These are phyloP conservation scores for Heterobasidion occidentale DNA, from an alignment of 1,284 basidiomycete genomes.

Conservation along the genomic window DNA sequence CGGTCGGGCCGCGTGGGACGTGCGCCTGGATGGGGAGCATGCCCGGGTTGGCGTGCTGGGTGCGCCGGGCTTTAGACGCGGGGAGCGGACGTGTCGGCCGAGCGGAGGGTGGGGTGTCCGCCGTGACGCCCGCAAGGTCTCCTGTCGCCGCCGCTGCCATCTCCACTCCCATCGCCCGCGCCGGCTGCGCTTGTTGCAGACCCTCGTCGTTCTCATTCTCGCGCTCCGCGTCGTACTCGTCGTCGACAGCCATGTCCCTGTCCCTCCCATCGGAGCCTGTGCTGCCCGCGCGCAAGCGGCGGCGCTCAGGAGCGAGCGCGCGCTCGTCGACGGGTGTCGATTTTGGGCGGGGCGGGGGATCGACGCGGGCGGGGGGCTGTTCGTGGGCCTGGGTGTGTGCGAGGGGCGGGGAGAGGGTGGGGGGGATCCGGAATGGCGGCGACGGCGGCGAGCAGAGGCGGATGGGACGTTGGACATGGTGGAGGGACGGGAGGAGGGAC, in stretches of 20 bases:
- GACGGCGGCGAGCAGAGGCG: slow-evolving; percentile 17
- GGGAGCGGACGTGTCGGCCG: slow-evolving; percentile 43
- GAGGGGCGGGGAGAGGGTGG: slow-evolving; percentile 16
- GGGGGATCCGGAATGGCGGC: slow-evolving; percentile 24
- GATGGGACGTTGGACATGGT: neutral
- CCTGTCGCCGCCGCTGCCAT: neutral
- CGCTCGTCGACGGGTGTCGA: slow-evolving; percentile 27
- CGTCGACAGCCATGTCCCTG: slow-evolving; percentile 5
- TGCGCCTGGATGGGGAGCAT: slow-evolving; percentile 78
- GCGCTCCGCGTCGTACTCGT: slow-evolving; percentile 8
- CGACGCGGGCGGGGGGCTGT: slow-evolving; percentile 10
- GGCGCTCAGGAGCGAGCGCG: slow-evolving; percentile 10
- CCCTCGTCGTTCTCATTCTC: slow-evolving; percentile 18
- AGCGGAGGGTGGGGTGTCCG: slow-evolving; percentile 16
- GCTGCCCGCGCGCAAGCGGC: slow-evolving; percentile 15
- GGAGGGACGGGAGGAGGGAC: too few species aligned
- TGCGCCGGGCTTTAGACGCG: slow-evolving; percentile 36
- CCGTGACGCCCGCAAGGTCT: slow-evolving; percentile 6
- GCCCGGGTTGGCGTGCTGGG: slow-evolving; percentile 52
- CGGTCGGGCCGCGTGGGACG: slow-evolving; percentile 49
- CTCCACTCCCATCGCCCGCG: slow-evolving; percentile 3
- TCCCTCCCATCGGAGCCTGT: slow-evolving; percentile 10
- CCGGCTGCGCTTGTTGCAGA: slow-evolving; percentile 4
- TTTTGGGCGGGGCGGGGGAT: slow-evolving; percentile 25
- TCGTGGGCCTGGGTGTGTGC: slow-evolving; percentile 3